Conservation (phyloP, 2,329 filamentous ascomycete genomes). For the Blastomyces silverae region DNA sequence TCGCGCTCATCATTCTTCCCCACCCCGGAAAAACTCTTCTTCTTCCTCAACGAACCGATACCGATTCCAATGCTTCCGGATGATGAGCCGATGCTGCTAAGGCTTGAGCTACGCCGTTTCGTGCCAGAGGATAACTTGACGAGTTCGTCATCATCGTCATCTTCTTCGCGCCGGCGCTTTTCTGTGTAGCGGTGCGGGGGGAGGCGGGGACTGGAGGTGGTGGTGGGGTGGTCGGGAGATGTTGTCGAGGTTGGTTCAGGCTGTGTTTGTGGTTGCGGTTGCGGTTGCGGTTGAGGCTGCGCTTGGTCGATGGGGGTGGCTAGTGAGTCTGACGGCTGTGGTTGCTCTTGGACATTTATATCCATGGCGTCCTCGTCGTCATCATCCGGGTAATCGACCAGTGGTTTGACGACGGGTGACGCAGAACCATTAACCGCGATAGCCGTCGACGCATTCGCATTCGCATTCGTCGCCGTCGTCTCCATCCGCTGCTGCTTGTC, state of each 20-base stretch:
- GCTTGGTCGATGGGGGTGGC: conserved; percentile 2
- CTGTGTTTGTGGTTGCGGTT: conserved; percentile 1
- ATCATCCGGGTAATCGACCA: conserved; percentile 91
- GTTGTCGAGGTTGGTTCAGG: neutral
- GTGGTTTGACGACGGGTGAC: conserved; percentile 58
- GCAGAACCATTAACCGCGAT: conserved; percentile 52
- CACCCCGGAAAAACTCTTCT: conserved; percentile 30
- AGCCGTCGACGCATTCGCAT: conserved; percentile 19
- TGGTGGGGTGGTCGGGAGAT: neutral
- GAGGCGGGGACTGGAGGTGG: neutral
- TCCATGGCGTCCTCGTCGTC: conserved; percentile 67
- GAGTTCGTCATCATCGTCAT: conserved; percentile 90
- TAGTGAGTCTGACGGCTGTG: conserved; percentile 17
- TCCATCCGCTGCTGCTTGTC: conserved; percentile 25
- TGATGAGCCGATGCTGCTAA: conserved; percentile 26
- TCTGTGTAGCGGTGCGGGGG: conserved; percentile 75
- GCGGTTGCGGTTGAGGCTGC: neutral
- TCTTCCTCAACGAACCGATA: conserved; percentile 31
- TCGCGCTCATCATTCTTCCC: conserved; percentile 13
- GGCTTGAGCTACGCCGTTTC: conserved; percentile 43
- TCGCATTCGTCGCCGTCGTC: conserved; percentile 26
- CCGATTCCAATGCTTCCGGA: conserved; percentile 22
- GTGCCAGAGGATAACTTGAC: conserved; percentile 61
- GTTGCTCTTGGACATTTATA: conserved; percentile 33
- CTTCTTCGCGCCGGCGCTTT: conserved; percentile 77